Evolutionary conservation across 2,329 filamentous ascomycete genomes (phyloP).

Genomic region (Pseudogymnoascus sp.): DNA sequence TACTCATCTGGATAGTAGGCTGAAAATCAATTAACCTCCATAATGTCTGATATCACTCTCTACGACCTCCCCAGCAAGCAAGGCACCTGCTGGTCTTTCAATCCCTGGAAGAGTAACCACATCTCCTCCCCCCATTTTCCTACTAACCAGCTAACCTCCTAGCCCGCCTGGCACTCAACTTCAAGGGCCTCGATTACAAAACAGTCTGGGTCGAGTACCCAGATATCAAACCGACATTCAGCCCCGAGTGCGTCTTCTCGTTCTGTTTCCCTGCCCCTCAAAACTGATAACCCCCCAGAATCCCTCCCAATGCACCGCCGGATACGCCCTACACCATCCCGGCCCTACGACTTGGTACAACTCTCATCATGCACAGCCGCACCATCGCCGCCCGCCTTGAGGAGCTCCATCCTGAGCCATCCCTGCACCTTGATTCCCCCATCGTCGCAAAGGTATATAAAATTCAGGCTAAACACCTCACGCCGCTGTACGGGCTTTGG

Average conservation of each 20-base stretch:
- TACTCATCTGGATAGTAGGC: neutral
- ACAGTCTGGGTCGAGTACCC: conserved; percentile 65
- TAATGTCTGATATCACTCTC: conserved; percentile 35
- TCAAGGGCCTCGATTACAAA: conserved; percentile 56
- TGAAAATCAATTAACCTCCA: neutral
- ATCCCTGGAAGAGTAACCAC: conserved; percentile 59
- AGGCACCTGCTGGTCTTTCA: conserved; percentile 51
- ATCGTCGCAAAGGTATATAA: conserved; percentile 37
- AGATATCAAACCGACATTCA: conserved; percentile 48
- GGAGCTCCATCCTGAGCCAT: conserved; percentile 45
- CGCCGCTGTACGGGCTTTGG: conserved; percentile 33
- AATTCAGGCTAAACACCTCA: conserved; percentile 29
- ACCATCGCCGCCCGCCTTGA: conserved; percentile 53
- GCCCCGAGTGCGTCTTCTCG: conserved; percentile 39
- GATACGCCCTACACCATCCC: conserved; percentile 45
- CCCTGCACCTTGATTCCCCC: conserved; percentile 48
- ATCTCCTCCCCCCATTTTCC: neutral
- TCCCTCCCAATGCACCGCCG: conserved; percentile 37
- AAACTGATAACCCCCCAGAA: conserved; percentile 21
- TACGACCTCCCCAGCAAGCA: conserved; percentile 54
- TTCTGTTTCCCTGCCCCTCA: neutral
- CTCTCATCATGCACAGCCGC: conserved; percentile 54
- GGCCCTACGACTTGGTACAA: conserved; percentile 42
- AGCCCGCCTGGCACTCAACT: conserved; percentile 60
- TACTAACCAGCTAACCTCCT: conserved; percentile 12